phyloP scores from a whole-genome alignment of 2,329 filamentous ascomycete species.

The Aspergillus luchuensis region DNA sequence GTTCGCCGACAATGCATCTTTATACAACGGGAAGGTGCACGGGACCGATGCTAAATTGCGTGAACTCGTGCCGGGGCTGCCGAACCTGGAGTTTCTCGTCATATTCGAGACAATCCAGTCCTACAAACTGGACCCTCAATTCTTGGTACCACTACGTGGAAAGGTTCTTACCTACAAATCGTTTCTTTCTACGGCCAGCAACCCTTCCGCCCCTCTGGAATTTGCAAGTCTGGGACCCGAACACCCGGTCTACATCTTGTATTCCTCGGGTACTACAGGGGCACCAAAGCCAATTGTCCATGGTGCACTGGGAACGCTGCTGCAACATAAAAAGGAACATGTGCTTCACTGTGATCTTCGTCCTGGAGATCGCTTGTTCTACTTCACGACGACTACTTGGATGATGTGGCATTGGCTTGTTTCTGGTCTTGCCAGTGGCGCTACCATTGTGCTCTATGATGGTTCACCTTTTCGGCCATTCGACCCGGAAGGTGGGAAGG shows the following conservation, averaged over 20 bases:
- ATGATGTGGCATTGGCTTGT: slow-evolving; percentile 99
- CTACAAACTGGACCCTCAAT: slow-evolving; percentile 38
- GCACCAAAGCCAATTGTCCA: slow-evolving; percentile 93
- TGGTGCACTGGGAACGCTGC: slow-evolving; percentile 81
- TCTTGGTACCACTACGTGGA: slow-evolving; percentile 40
- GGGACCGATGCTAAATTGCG: slow-evolving; percentile 74
- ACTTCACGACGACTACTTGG: slow-evolving; percentile 95
- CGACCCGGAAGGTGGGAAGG: slow-evolving; percentile 57
- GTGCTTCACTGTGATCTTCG: slow-evolving; percentile 80
- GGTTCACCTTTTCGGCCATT: slow-evolving; percentile 83
- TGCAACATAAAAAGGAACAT: slow-evolving; percentile 98
- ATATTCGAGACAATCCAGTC: slow-evolving; percentile 68
- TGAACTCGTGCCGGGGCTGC: slow-evolving; percentile 71
- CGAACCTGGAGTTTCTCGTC: slow-evolving; percentile 69
- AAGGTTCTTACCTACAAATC: slow-evolving; percentile 45
- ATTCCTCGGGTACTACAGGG: slow-evolving; percentile 87
- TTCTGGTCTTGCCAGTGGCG: slow-evolving; percentile 78
- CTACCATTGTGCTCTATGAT: slow-evolving; percentile 84
- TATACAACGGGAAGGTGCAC: slow-evolving; percentile 91
- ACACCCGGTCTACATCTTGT: slow-evolving; percentile 91
- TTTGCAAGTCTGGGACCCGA: slow-evolving; percentile 82
- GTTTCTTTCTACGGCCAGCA: slow-evolving; percentile 49
- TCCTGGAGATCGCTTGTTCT: slow-evolving; percentile 74
- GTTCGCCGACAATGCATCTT: slow-evolving; percentile 82
- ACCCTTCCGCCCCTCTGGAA: slow-evolving; percentile 46